Percentiles rank a stretch among this genome's conserved stretches.
phyloP scores from a whole-genome alignment of 257 asterid genomes.

The Capsicum pubescens region DNA sequence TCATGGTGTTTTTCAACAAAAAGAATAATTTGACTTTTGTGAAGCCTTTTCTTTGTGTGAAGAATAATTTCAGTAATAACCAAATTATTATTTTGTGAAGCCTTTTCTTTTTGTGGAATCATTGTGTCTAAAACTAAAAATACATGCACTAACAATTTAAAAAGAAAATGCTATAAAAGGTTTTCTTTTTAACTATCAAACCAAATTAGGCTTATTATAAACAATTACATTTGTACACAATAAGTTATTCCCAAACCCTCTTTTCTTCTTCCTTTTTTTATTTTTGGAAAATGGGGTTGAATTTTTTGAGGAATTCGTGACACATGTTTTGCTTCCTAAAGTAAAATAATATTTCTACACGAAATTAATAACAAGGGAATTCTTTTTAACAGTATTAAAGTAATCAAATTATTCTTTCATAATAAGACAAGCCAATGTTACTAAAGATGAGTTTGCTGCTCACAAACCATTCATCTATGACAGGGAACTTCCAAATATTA shows the following conservation, averaged over 20 bases:
- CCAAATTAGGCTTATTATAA: not conserved
- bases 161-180: not conserved
- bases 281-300: too few species aligned
- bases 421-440: not conserved
- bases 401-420: not conserved
- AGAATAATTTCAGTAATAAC: too few species aligned
- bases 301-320: too few species aligned
- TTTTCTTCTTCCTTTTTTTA: too few species aligned
- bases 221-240: not conserved
- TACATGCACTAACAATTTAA: not conserved
- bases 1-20: not conserved
- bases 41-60: too few species aligned
- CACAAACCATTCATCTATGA: not conserved
- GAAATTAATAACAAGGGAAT: too few species aligned
- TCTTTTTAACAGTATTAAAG: not conserved
- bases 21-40: not conserved
- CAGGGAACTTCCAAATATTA: not conserved
- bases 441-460: not conserved
- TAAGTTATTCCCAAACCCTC: not conserved
- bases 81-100: too few species aligned
- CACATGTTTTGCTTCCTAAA: too few species aligned
- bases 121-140: not conserved
- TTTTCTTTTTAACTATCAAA: too few species aligned
- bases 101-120: not conserved
- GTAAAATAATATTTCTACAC: too few species aligned